Evolutionary conservation across 1,284 basidiomycete species (phyloP), one percentile per base, ranked within the genome.

Genomic region (Cystobasidium slooffiae): DNA sequence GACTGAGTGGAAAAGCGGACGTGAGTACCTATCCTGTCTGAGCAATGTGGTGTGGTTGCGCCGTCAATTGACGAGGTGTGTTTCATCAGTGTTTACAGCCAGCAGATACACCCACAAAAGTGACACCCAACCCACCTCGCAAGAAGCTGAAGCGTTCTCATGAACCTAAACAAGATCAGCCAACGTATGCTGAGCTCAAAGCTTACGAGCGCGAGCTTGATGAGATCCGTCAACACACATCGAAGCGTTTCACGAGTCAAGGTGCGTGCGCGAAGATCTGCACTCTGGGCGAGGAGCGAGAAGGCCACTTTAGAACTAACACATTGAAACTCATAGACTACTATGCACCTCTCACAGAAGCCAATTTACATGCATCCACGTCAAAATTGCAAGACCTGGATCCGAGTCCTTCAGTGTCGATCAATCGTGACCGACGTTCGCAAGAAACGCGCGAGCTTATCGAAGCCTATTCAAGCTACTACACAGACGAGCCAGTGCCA

Each of bases 91-190:
- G 49, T 61, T 59, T 69, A 62, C 41, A 51, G 56, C 47, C 69
- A 64, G 12, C n/a, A 52, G 49, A 52, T 6, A 20, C 49, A 31
- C 10, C 64, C 3, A 10, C 47, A 22, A 22, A n/a, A n/a, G 2
- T 47, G 24, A n/a, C 69, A 49, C 10, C 24, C 22, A 64, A 62
- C 20, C 69, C 58, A 10, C 58, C 69, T 43, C 43, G 61, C 31
- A 72, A 72, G 61, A 58, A 61, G 49, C 69, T 63, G 61, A 72
- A 72, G 49, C 43, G 61, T 22, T 72, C 69, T 9, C 69, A 72
- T 39, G 69, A 72, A 51, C 46, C 68, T 51, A 46, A 31, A 43
- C 47, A 53, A 24, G 24, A 53, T 31, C 49, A 51, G 51, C 37
- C 64, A 6, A 52, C 64, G 14, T 66, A 66, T 43, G 64, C 64